These are phyloP conservation scores for Botryotinia narcissicola DNA, from an alignment of 2,329 filamentous ascomycete species.

Conservation along the genomic window DNA sequence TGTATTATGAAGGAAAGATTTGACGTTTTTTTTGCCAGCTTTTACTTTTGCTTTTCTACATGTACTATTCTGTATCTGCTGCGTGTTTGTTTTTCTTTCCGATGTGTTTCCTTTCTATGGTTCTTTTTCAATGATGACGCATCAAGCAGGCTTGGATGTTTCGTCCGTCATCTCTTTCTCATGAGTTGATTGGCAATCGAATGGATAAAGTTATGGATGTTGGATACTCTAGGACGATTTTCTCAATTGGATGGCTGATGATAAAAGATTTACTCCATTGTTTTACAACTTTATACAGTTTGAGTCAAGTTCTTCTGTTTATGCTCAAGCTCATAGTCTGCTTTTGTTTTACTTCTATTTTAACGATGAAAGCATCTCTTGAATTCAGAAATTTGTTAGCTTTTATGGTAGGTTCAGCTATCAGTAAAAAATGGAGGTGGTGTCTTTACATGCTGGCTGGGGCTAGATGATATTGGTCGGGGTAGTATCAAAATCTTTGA, in stretches of 20 bases:
- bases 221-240: not conserved
- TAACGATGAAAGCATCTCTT: not conserved
- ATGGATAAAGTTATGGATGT: not conserved
- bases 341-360: slow-evolving; percentile 2
- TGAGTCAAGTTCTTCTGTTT: not conserved
- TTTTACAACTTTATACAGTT: not conserved
- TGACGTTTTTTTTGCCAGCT: not conserved
- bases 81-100: not conserved
- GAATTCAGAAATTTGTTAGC: not conserved
- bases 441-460: not conserved
- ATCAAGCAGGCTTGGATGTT: slow-evolving; percentile 15
- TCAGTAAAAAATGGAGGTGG: not conserved
- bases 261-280: not conserved
- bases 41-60: slow-evolving; percentile 6
- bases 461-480: not conserved
- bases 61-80: slow-evolving; percentile 3
- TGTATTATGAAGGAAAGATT: slow-evolving; percentile 15
- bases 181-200: not conserved
- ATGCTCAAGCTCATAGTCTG: not conserved
- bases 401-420: not conserved
- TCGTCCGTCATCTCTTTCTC: not conserved
- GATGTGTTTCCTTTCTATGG: not conserved
- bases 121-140: not conserved
- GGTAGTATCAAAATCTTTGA: not conserved
- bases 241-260: slow-evolving; percentile 1